Evolutionary conservation across 192 early-diverging fungal genomes (phyloP).

Genomic region (Fimicolochytrium jonesii): DNA sequence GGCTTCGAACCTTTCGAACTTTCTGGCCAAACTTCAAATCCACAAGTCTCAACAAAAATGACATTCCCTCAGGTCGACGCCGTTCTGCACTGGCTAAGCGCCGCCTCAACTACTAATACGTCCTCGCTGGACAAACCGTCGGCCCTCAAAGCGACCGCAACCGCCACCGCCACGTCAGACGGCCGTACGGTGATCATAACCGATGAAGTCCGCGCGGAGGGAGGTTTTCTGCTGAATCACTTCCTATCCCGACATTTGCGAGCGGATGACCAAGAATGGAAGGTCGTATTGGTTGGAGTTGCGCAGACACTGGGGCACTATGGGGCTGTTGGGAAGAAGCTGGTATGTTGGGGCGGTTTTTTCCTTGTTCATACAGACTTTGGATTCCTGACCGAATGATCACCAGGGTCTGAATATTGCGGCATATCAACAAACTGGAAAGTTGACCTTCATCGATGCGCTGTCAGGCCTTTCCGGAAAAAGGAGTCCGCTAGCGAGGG

Average conservation of each 20-base stretch:
- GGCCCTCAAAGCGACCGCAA: not conserved
- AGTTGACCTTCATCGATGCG: constrained; percentile 12
- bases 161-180: not conserved
- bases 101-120: not conserved
- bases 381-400: no score
- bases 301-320: constrained; percentile 16
- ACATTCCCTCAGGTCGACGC: constrained; percentile 16
- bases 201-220: constrained; percentile 26
- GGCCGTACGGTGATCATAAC: constrained; percentile 17
- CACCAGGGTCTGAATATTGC: constrained; percentile 16
- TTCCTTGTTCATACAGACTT: not conserved
- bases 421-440: not conserved
- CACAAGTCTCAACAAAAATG: no score
- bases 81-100: constrained; percentile 15
- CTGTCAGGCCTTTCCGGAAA: not conserved
- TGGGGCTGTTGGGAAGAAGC: constrained; percentile 22
- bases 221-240: constrained; percentile 24
- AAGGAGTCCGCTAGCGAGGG: not conserved
- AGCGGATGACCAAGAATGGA: not conserved
- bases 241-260: constrained; percentile 20
- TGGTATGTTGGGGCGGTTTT: constrained; percentile 15
- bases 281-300: constrained; percentile 14
- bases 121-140: not conserved
- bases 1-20: no score
- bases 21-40: no score